A percentile compares a stretch with the other conserved stretches of the same genome.
Evolutionary conservation across 2,329 filamentous ascomycete species (phyloP).

Genomic region (Lecanosticta acicola): DNA sequence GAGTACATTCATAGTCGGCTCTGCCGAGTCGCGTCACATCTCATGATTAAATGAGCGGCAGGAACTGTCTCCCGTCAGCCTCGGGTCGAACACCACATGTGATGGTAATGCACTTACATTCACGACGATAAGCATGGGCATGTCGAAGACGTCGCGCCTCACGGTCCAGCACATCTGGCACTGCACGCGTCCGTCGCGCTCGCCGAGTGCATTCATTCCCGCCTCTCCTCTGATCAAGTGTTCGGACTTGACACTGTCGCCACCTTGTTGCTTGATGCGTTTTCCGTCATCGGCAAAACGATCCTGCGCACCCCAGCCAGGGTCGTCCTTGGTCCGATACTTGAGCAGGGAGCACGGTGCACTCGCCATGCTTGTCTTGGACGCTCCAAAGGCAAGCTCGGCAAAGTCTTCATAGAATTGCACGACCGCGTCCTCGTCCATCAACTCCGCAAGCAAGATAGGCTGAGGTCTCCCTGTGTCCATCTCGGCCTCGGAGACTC

Average conservation of each 20-base stretch:
- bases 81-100: background rate
- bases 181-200: constrained; percentile 84
- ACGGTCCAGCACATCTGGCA: constrained; percentile 97
- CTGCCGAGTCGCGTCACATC: background rate
- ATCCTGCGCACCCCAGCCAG: constrained; percentile 40
- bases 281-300: constrained; percentile 39
- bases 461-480: constrained; percentile 55
- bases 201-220: constrained; percentile 71
- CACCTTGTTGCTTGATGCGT: constrained; percentile 21
- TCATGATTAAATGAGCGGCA: constrained; percentile 18
- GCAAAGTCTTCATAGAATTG: constrained; percentile 96
- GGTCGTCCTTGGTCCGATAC: constrained; percentile 69
- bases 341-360: constrained; percentile 82
- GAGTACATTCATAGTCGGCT: constrained; percentile 1
- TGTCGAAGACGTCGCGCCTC: constrained; percentile 94
- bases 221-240: constrained; percentile 55
- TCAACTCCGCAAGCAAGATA: constrained; percentile 83
- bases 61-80: constrained; percentile 16
- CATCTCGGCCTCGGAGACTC: constrained; percentile 26
- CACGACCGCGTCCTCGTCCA: constrained; percentile 89
- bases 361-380: constrained; percentile 69
- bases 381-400: constrained; percentile 85
- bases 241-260: constrained; percentile 19
- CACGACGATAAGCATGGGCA: constrained; percentile 97
- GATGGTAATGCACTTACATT: constrained; percentile 63